phyloP scores from a whole-genome alignment of 164 flowering plant species.

The Vitis riparia region DNA sequence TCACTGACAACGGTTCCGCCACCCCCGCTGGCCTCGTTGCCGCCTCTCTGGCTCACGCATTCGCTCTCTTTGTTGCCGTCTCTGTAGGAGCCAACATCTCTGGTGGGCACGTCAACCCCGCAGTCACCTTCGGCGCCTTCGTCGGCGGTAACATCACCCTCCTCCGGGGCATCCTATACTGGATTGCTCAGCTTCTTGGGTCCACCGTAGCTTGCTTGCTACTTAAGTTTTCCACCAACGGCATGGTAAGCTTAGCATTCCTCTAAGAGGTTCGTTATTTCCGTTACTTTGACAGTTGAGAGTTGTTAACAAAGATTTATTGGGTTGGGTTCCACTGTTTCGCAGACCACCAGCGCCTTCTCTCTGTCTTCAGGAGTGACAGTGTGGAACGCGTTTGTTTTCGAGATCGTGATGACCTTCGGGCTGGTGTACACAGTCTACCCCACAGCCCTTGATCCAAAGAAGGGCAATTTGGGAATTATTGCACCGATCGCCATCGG shows the following conservation, averaged over 20 bases:
- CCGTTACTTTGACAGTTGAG: not conserved
- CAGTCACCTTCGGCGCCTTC: constrained; percentile 59
- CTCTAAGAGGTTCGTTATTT: not conserved
- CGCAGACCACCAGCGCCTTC: constrained; percentile 44
- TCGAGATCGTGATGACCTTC: constrained; percentile 87
- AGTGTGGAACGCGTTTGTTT: constrained; percentile 60
- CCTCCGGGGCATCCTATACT: constrained; percentile 51
- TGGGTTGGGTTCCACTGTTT: not conserved
- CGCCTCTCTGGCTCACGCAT: constrained; percentile 61
- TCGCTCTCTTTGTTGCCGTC: constrained; percentile 53
- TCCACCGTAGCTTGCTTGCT: constrained; percentile 51
- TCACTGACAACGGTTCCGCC: constrained; percentile 30
- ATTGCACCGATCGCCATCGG: constrained; percentile 85
- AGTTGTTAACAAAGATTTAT: not conserved
- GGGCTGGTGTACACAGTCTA: constrained; percentile 82
- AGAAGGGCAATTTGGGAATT: constrained; percentile 59
- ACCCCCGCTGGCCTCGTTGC: constrained; percentile 59
- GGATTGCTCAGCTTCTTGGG: constrained; percentile 63
- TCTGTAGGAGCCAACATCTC: constrained; percentile 54
- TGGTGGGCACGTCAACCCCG: constrained; percentile 69
- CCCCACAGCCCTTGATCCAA: constrained; percentile 79
- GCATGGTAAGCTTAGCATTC: constrained; percentile 29
- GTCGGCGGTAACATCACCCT: constrained; percentile 63
- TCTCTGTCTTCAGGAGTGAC: constrained; percentile 49
- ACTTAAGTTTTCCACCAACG: constrained; percentile 43